Conservation (phyloP, 805 yeast genomes). For the Blastobotrys mokoenaii region DNA sequence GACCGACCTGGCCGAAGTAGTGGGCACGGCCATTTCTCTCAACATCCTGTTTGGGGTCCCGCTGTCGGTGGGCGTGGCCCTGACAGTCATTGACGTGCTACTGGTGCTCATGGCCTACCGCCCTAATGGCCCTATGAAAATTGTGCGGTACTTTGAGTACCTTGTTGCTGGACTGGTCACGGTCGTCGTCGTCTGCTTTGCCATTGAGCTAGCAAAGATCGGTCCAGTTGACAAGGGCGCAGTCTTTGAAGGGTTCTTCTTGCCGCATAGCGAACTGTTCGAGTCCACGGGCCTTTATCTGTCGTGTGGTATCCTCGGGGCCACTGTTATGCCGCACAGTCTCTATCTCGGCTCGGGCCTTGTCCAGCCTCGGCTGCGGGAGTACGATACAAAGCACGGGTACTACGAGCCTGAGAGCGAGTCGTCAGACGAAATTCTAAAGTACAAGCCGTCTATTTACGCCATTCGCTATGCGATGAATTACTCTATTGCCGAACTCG, state of each 20-base stretch:
- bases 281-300: conserved; percentile 64
- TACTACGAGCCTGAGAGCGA: conserved; percentile 29
- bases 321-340: conserved; percentile 93
- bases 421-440: conserved; percentile 10
- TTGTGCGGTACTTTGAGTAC: conserved; percentile 68
- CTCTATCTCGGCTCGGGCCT: conserved; percentile 77
- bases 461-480: conserved; percentile 76
- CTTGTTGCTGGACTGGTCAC: conserved; percentile 65
- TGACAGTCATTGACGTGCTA: conserved; percentile 77
- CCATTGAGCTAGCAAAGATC: conserved; percentile 47
- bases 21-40: conserved; percentile 83
- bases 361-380: conserved; percentile 76
- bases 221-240: conserved; percentile 42
- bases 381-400: conserved; percentile 56
- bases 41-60: conserved; percentile 72
- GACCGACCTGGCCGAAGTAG: conserved; percentile 89
- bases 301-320: conserved; percentile 80
- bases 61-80: conserved; percentile 59
- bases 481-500: conserved; percentile 74
- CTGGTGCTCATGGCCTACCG: conserved; percentile 70
- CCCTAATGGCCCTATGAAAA: conserved; percentile 66
- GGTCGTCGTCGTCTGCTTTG: conserved; percentile 69
- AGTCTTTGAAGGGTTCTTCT: conserved; percentile 58
- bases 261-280: conserved; percentile 54
- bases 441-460: conserved; percentile 63